Conservation (phyloP, 176 grass and related monocot species). For the Lolium rigidum region DNA sequence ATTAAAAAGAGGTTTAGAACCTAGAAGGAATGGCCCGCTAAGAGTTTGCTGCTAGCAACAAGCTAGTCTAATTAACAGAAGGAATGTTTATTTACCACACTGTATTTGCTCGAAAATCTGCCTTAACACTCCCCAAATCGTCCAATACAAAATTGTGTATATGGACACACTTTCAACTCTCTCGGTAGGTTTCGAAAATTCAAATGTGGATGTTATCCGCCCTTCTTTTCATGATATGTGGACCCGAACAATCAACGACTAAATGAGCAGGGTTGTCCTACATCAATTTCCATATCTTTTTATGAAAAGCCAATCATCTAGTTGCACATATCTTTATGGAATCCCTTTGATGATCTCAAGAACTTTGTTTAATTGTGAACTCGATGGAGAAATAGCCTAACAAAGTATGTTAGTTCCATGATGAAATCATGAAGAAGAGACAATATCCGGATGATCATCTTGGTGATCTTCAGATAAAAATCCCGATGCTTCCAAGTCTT, state of each 20-base stretch:
- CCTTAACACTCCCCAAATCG: background rate
- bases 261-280: no score
- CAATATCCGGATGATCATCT: background rate
- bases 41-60: background rate
- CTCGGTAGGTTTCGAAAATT: no score
- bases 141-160: background rate
- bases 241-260: no score
- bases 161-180: background rate
- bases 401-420: background rate
- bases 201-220: no score
- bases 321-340: no score
- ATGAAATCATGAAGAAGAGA: background rate
- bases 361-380: no score
- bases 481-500: background rate
- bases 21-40: background rate
- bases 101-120: background rate
- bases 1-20: background rate
- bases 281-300: no score
- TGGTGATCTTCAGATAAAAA: background rate
- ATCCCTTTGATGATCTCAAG: no score
- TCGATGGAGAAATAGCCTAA: no score
- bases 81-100: background rate
- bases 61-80: background rate
- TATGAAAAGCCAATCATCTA: no score
- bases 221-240: no score